phyloP scores from a whole-genome alignment of 208 protist species.

The Acanthamoeba healyi region DNA sequence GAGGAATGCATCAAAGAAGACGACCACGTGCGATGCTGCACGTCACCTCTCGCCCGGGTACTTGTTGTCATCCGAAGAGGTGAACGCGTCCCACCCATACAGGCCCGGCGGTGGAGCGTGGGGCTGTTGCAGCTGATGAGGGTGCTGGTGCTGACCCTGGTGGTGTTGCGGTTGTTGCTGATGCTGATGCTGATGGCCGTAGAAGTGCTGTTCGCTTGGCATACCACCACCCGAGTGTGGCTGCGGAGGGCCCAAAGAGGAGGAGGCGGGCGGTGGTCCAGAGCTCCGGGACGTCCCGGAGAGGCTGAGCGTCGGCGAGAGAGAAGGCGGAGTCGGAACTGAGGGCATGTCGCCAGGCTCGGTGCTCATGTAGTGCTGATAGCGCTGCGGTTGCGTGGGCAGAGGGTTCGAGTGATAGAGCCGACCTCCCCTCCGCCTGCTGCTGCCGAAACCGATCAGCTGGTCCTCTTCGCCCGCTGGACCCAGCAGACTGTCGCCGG shows the following conservation, averaged over 20 bases:
- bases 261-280: neutral
- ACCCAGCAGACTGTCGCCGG: slow-evolving; percentile 4
- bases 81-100: neutral
- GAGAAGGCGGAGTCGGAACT: neutral
- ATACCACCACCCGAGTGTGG: neutral
- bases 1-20: no score
- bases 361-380: neutral
- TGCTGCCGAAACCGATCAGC: neutral
- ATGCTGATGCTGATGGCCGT: neutral
- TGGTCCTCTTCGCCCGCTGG: neutral
- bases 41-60: neutral
- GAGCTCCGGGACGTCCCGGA: neutral
- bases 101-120: neutral
- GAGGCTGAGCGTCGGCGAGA: neutral
- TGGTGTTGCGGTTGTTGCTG: neutral
- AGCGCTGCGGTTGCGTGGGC: neutral
- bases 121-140: neutral
- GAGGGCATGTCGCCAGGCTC: slow-evolving; percentile 3
- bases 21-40: no score
- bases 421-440: neutral
- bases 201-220: neutral
- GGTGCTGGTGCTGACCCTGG: neutral
- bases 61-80: neutral
- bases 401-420: slow-evolving; percentile 19
- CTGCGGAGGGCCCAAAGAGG: neutral